phyloP scores from a whole-genome alignment of 345 rosid genomes.

The Salix brachista region DNA sequence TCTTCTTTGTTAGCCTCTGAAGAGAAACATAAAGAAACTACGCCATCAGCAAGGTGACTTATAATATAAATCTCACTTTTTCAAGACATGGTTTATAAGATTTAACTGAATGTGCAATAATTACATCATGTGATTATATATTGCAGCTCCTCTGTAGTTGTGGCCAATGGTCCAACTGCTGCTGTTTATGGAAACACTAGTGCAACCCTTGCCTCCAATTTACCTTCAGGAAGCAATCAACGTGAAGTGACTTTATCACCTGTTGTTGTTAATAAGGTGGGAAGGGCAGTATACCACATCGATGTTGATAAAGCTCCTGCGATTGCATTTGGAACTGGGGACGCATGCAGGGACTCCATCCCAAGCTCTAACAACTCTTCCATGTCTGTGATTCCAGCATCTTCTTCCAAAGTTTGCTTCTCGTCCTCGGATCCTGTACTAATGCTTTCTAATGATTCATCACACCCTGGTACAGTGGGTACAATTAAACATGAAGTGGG shows the following conservation, averaged over 20 bases:
- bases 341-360: conserved; percentile 30
- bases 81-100: conserved; percentile 1
- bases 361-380: conserved; percentile 36
- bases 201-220: conserved; percentile 15
- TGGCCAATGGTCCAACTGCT: conserved; percentile 46
- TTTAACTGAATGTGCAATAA: conserved; percentile 2
- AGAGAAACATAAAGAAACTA: conserved; percentile 47
- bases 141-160: conserved; percentile 42
- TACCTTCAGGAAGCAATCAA: conserved; percentile 33
- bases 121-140: conserved; percentile 10
- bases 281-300: conserved; percentile 26
- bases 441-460: conserved; percentile 44
- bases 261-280: conserved; percentile 31
- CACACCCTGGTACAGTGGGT: conserved; percentile 35
- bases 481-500: conserved; percentile 49
- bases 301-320: conserved; percentile 36
- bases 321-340: conserved; percentile 41
- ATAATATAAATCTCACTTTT: conserved; percentile 2
- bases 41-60: conserved; percentile 46
- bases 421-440: conserved; percentile 61
- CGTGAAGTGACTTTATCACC: conserved; percentile 39
- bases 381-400: conserved; percentile 34
- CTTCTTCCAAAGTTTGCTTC: conserved; percentile 54
- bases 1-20: conserved; percentile 39
- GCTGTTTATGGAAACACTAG: conserved; percentile 32